Base-by-base conservation (phyloP, 1,284 basidiomycete genomes). In the Xerocomus nothofagi region DNA sequence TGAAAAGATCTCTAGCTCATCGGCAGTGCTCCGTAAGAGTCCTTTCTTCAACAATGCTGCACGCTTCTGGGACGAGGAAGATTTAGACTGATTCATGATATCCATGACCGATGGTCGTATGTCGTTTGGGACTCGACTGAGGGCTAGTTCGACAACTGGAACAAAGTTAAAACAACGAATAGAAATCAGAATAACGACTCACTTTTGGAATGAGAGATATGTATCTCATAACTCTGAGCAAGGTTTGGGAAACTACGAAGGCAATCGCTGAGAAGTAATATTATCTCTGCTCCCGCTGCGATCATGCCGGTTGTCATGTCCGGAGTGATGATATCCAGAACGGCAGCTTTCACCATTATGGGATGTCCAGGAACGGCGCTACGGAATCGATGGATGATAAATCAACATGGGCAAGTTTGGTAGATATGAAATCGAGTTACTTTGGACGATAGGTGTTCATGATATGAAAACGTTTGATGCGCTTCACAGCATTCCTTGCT, bases 401-500 rank as follows among this genome's bases (percentile, higher is more conserved):
- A 20, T 51, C 40, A 63, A 30, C 31, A 31, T 18, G 9, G n/a
- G 12, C 14, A 15, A 3, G 17, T 29, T 30, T 12, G 30, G 3
- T 1, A 20, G n/a, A 44, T 17, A 26, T 27, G n/a, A 39, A 20
- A 40, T 44, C 7, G 41, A 70, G 71, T 38, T 58, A 87, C 87
- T 76, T 82, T 2, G 84, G 79, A 36, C 77, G 72, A 64, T 84
- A 93, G 10, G 84, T 81, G 53, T 86, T 80, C 27, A 84, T 79
- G 29, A 96, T 85, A 68, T 93, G 88, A 70, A 89, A 97, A 15
- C 94, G 80, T 70, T 98, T 98, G 68, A 97, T 93, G 34, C 95
- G 76, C 57, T 81, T 82, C 42, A 83, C 79, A 40, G 81, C 81
- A 14, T 78, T 80, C 49, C 89, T 77, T 0, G 90, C 91, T 15